Conservation (phyloP, 441 rosid genomes). For the Croton laevigatus region DNA sequence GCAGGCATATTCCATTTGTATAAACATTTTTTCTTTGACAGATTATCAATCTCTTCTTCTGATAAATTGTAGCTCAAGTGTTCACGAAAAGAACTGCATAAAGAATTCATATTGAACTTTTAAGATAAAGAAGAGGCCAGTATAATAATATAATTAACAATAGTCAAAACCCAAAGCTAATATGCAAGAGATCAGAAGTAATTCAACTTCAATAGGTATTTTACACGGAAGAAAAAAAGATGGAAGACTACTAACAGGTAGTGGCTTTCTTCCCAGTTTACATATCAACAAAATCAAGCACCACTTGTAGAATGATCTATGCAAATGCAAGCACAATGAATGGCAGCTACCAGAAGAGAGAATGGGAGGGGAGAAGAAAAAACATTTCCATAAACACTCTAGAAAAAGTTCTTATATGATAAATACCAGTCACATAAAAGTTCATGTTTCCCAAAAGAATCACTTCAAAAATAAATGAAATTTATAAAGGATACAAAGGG, state of each 20-base stretch:
- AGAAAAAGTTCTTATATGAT: neutral
- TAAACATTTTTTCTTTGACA: conserved; percentile 56
- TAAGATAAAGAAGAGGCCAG: neutral
- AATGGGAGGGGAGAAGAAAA: neutral
- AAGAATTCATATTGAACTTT: conserved; percentile 10
- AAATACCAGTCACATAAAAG: neutral
- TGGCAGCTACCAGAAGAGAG: neutral
- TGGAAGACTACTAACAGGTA: neutral
- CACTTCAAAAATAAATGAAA: neutral
- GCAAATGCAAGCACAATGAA: neutral
- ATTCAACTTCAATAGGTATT: neutral
- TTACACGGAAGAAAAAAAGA: neutral
- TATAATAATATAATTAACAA: neutral
- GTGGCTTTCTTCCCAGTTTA: neutral
- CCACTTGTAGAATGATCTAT: neutral
- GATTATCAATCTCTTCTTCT: conserved; percentile 48
- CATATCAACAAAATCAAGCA: neutral
- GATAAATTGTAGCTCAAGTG: conserved; percentile 64
- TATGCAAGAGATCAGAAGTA: neutral
- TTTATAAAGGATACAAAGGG: neutral
- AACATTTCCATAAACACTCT: neutral
- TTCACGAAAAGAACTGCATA: conserved; percentile 58
- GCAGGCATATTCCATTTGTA: conserved; percentile 75
- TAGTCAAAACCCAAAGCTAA: neutral
- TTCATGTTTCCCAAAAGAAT: neutral